Percentiles rank a stretch among this genome's conserved stretches.
phyloP scores from a whole-genome alignment of 345 rosid genomes.

The Cardiospermum halicacabum region DNA sequence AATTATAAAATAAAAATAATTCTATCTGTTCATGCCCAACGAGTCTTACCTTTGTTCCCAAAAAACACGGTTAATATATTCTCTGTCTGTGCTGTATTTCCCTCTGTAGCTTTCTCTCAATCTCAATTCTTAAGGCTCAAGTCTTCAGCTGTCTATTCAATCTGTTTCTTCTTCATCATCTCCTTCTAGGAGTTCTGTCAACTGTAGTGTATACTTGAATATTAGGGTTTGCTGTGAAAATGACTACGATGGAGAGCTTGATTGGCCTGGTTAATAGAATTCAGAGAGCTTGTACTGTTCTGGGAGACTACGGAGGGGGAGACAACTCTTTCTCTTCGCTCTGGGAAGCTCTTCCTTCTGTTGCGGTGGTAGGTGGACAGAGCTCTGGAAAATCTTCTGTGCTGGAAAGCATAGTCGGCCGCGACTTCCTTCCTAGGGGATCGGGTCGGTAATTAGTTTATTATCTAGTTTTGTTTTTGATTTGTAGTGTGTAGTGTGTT shows the following conservation, averaged over 20 bases:
- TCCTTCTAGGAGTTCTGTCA: slow-evolving; percentile 7
- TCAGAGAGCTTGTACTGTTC: slow-evolving; percentile 89
- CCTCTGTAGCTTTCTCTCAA: background rate
- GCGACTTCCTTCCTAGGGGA: slow-evolving; percentile 98
- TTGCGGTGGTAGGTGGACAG: slow-evolving; percentile 94
- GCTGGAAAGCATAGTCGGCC: slow-evolving; percentile 93
- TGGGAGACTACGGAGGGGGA: slow-evolving; percentile 93
- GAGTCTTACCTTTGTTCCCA: too few relatives aligned
- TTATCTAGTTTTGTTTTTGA: background rate
- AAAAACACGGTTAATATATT: background rate
- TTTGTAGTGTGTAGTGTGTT: background rate
- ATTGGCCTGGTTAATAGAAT: slow-evolving; percentile 83
- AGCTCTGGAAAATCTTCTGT: slow-evolving; percentile 98
- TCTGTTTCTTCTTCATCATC: background rate
- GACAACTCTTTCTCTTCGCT: slow-evolving; percentile 67
- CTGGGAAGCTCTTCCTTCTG: slow-evolving; percentile 96
- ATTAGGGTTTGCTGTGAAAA: slow-evolving; percentile 22
- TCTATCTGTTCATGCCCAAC: too few relatives aligned
- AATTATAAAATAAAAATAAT: too few relatives aligned
- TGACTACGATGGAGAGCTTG: slow-evolving; percentile 95
- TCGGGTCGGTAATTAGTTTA: slow-evolving; percentile 49
- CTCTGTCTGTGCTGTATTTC: too few relatives aligned
- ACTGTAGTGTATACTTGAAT: background rate
- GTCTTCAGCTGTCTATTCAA: background rate
- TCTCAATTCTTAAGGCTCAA: background rate